phyloP scores from a whole-genome alignment of 106 monocot genomes.

The Acorus gramineus region DNA sequence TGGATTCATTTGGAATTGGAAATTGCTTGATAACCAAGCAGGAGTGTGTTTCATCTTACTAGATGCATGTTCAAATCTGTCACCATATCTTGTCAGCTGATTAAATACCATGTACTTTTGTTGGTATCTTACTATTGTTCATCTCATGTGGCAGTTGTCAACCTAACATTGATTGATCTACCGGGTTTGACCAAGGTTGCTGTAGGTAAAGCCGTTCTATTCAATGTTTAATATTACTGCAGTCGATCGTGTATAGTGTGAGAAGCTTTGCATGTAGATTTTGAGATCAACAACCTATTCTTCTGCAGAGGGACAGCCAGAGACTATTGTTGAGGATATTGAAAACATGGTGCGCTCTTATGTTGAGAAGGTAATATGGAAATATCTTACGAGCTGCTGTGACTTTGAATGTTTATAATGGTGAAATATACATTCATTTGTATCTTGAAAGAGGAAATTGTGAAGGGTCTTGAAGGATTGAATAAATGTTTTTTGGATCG shows the following conservation, averaged over 20 bases:
- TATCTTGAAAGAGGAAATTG: too few species aligned
- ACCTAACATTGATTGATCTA: conserved; percentile 13
- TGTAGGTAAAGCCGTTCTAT: conserved; percentile 1
- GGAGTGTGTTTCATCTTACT: too few species aligned
- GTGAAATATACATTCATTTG: too few species aligned
- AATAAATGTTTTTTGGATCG: too few species aligned
- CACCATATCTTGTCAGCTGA: too few species aligned
- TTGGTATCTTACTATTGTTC: not conserved
- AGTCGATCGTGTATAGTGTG: not conserved
- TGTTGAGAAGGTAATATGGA: conserved; percentile 51
- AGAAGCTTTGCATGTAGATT: not conserved
- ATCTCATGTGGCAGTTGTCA: conserved; percentile 11
- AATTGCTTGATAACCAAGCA: too few species aligned
- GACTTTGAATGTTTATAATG: too few species aligned
- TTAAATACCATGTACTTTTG: too few species aligned
- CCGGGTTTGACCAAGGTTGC: not conserved
- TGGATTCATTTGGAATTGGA: too few species aligned
- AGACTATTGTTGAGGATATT: conserved; percentile 73
- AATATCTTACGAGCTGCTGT: too few species aligned
- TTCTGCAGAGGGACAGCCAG: conserved; percentile 78
- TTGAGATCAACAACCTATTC: not conserved
- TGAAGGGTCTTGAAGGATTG: too few species aligned
- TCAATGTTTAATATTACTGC: not conserved
- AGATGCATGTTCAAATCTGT: too few species aligned
- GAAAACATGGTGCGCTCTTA: conserved; percentile 77